phyloP scores from a whole-genome alignment of 768 basidiomycete genomes.

The Lentinula boryana region DNA sequence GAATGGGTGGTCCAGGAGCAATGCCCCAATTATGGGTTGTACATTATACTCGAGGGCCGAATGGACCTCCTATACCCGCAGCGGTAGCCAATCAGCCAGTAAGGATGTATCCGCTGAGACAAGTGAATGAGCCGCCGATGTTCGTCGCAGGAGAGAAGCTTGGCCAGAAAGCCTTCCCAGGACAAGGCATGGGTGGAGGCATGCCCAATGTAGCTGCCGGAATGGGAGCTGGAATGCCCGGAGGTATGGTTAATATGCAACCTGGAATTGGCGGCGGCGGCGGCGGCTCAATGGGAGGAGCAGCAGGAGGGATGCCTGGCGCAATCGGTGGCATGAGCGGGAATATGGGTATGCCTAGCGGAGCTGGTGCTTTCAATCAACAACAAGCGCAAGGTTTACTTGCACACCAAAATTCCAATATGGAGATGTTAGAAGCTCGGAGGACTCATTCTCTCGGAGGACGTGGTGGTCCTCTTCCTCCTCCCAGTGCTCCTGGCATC shows the following conservation, averaged over 20 bases:
- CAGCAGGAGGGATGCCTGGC: conserved; percentile 9
- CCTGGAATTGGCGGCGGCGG: neutral
- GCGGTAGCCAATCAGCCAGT: conserved; percentile 53
- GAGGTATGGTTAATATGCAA: conserved; percentile 15
- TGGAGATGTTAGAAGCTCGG: conserved; percentile 67
- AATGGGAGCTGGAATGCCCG: conserved; percentile 7
- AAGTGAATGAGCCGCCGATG: conserved; percentile 58
- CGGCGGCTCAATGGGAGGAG: neutral
- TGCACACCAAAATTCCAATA: conserved; percentile 64
- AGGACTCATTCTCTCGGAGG: conserved; percentile 40
- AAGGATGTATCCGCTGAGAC: conserved; percentile 66
- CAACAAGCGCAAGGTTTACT: conserved; percentile 59
- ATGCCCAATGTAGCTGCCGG: conserved; percentile 17
- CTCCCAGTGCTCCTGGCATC: neutral
- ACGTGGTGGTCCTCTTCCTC: conserved; percentile 23
- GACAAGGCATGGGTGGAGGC: conserved; percentile 16
- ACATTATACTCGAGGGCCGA: conserved; percentile 66
- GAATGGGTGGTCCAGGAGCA: neutral
- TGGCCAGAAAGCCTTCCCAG: conserved; percentile 58
- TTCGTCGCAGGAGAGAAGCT: conserved; percentile 69
- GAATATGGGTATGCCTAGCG: conserved; percentile 7
- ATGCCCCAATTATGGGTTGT: conserved; percentile 69
- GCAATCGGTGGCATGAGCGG: conserved; percentile 16
- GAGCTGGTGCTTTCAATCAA: conserved; percentile 22
- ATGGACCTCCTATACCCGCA: conserved; percentile 48